Evolutionary conservation across 2,329 filamentous ascomycete genomes (phyloP).

Genomic region (Penicillium palitans): DNA sequence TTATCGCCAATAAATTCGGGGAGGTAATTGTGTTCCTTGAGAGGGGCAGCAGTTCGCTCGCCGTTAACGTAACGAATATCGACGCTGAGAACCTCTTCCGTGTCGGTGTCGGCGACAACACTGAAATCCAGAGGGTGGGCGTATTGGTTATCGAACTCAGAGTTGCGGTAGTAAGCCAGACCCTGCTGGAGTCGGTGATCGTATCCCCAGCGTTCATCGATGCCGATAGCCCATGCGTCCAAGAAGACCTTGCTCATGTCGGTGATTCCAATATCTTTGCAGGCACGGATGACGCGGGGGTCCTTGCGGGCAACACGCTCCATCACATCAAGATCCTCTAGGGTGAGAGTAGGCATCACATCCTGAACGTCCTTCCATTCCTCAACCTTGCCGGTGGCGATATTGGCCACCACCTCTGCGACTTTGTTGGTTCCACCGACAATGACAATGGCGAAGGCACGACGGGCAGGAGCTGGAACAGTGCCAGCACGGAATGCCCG

Average conservation of each 20-base stretch:
- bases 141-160: slow-evolving; percentile 35
- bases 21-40: slow-evolving; percentile 31
- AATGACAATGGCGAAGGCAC: slow-evolving; percentile 52
- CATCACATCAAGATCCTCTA: slow-evolving; percentile 38
- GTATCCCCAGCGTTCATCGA: slow-evolving; percentile 39
- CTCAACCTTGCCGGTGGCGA: slow-evolving; percentile 29
- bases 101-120: slow-evolving; percentile 31
- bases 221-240: slow-evolving; percentile 41
- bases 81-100: slow-evolving; percentile 31
- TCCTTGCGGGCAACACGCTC: slow-evolving; percentile 37
- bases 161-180: slow-evolving; percentile 35
- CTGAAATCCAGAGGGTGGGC: slow-evolving; percentile 33
- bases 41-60: slow-evolving; percentile 25
- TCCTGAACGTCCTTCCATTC: slow-evolving; percentile 41
- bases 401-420: slow-evolving; percentile 33
- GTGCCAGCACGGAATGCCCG: slow-evolving; percentile 35
- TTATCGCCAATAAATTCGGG: slow-evolving; percentile 29
- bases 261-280: slow-evolving; percentile 37
- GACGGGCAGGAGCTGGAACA: slow-evolving; percentile 34
- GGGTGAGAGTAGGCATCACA: slow-evolving; percentile 49
- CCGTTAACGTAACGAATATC: slow-evolving; percentile 29
- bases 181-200: slow-evolving; percentile 37
- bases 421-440: slow-evolving; percentile 34
- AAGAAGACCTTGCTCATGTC: slow-evolving; percentile 39
- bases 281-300: slow-evolving; percentile 35